Evolutionary conservation across 208 protist species (phyloP), one percentile per base, ranked within the genome.

Genomic region (Endotrypanum monterogeii): DNA sequence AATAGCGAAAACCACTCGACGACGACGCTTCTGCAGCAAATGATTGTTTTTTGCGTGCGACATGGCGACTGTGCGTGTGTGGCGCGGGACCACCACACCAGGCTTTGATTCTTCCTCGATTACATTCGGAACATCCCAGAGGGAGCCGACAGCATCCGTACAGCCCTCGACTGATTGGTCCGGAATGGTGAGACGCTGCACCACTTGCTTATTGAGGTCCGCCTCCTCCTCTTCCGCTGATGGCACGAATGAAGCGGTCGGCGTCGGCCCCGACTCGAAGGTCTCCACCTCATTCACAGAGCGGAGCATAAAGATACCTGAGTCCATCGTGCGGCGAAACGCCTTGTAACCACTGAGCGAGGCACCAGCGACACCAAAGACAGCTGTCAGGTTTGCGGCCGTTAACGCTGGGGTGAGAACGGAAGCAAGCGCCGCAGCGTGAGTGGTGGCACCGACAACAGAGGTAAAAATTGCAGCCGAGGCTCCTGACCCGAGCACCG

Each of bases 301-400:
- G 51, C 88, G 88, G 51, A 94, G 86, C 73, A 82, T 75, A 62
- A 93, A 94, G 25, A 86, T 72, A 58, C 88, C 83, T 1, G 89
- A 86, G 39, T 91, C 87, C 8, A 63, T 77, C 14, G 92, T 96
- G 60, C 92, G 89, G 9, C 84, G 88, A 25, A 85, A 79, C 2
- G 87, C 92, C 50, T 88, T 91, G 78, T 92, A 96, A 44, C 89
- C 92, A 32, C 82, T 83, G 16, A 96, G 80, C 48, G 86, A 86
- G 0, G 80, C 89, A n/a, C 92, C 92, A 6, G 83, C 74, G 39
- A 84, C 83, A 46, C 89, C 92, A 65, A 94, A 94, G 58, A 94
- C 83, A 18, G 85, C 88, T 14, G 89, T 91, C 35, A 96, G 39
- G 57, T 91, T 89, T 6, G 87, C 80, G 2, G 82, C 85, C 18